phyloP scores from a whole-genome alignment of 208 protist genomes.

The Lotmaria passim region DNA sequence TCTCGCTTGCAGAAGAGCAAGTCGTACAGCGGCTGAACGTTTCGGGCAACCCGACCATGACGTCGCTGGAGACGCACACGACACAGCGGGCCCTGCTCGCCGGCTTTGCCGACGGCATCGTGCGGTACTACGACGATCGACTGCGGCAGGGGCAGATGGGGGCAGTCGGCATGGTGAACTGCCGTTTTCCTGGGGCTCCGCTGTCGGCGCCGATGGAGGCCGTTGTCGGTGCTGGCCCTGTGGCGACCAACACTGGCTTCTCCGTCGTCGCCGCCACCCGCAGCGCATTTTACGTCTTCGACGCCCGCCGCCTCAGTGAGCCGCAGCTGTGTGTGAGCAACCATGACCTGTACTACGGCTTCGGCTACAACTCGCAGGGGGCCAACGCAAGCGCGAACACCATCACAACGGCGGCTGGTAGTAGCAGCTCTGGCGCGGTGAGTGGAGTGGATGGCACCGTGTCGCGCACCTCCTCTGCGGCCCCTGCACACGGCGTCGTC shows the following conservation, averaged over 20 bases:
- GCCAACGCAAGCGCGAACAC: slow-evolving; percentile 3
- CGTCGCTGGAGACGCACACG: slow-evolving; percentile 68
- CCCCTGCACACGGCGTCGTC: neutral
- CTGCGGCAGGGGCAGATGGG: slow-evolving; percentile 78
- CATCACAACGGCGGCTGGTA: neutral
- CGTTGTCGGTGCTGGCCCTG: slow-evolving; percentile 43
- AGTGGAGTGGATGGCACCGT: neutral
- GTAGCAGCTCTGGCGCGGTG: too few relatives aligned
- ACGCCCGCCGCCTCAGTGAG: slow-evolving; percentile 70
- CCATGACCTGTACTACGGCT: slow-evolving; percentile 43
- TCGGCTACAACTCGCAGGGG: neutral
- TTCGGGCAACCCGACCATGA: slow-evolving; percentile 71
- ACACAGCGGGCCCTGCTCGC: slow-evolving; percentile 76
- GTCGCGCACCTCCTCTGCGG: neutral
- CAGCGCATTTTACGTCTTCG: slow-evolving; percentile 67
- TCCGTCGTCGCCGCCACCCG: slow-evolving; percentile 64
- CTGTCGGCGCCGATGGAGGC: slow-evolving; percentile 25
- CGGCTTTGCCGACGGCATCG: slow-evolving; percentile 78
- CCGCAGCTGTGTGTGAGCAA: slow-evolving; percentile 43
- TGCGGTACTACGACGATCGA: slow-evolving; percentile 90
- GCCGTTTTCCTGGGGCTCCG: slow-evolving; percentile 21
- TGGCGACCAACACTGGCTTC: slow-evolving; percentile 43
- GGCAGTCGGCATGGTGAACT: slow-evolving; percentile 61
- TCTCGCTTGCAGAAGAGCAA: slow-evolving; percentile 86
- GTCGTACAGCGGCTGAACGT: slow-evolving; percentile 78